Evolutionary conservation across 495 filamentous ascomycete genomes (phyloP), one percentile per base, ranked within the genome.

Genomic region (Trichoderma erinaceum): DNA sequence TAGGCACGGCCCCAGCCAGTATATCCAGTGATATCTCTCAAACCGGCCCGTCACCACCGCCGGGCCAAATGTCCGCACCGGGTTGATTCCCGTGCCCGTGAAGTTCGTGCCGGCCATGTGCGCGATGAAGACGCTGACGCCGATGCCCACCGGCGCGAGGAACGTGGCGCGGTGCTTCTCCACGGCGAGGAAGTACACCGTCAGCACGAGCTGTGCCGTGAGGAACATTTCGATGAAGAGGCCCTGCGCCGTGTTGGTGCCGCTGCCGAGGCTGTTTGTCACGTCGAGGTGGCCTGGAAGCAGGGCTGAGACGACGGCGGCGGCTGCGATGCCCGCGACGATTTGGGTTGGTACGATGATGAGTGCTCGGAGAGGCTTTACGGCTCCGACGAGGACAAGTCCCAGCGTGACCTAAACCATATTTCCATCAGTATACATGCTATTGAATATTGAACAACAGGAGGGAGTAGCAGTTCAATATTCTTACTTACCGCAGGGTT

Each of bases 161-260:
- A 85, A 93, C 0, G 92, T 95, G 6, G 82, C 87, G 71, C 89
- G 89, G 75, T 92, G 89, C 77, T 93, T 95, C 76, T 93, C 91
- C 18, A 87, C 88, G 3, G 92, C 91, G 63, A 95, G 78, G 81
- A 96, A 92, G 77, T 93, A 90, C 41, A 94, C 88, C 7, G 90
- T 84, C 67, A 93, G 87, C 23, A 93, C 86, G 41, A 96, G 78
- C 75, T 92, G 84, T 1, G 89, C 84, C 0, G 92, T 95, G 15
- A 94, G 82, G 69, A 96, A 89, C 79, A 90, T 83, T 77, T 95
- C 92, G 68, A 95, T 91, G 68, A 85, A 85, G 76, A 93, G 85
- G 5, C 87, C 89, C 63, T 90, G 88, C 0, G 80, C 80, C 27
- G 86, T 81, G 7, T 82, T 86, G 0, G 89, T 78, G 25, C 75